Evolutionary conservation across 2,329 filamentous ascomycete species (phyloP).

Genomic region (Botrytis squamosa): DNA sequence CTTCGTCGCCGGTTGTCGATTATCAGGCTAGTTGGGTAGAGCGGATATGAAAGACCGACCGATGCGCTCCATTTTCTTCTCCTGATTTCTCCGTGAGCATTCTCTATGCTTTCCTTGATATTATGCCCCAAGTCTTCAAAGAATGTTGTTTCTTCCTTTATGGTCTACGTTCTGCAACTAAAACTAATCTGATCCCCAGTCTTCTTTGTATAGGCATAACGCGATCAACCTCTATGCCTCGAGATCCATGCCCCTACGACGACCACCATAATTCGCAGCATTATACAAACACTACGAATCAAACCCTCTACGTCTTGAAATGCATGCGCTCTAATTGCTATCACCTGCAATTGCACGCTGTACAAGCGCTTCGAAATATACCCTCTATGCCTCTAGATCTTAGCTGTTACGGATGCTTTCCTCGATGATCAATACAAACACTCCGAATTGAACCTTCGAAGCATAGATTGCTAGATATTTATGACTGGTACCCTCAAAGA

Average conservation of each 20-base stretch:
- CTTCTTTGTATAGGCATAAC: neutral
- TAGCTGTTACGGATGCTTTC: too few species aligned
- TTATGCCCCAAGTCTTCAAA: too few species aligned
- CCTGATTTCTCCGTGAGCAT: too few species aligned
- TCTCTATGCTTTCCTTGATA: neutral
- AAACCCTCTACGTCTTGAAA: neutral
- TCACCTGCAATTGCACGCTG: neutral
- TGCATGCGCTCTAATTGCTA: neutral
- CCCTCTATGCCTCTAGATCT: neutral
- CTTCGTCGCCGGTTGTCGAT: neutral
- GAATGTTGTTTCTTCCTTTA: neutral
- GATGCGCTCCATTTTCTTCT: neutral
- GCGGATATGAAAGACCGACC: too few species aligned
- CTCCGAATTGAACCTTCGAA: too few species aligned
- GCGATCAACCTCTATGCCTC: neutral
- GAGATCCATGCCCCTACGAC: neutral
- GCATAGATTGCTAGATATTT: accelerated
- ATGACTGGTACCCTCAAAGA: neutral
- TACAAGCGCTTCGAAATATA: neutral
- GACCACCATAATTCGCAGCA: neutral
- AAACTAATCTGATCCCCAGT: neutral
- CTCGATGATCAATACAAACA: too few species aligned
- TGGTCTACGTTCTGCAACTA: neutral
- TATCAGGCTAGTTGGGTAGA: neutral
- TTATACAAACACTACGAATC: too few species aligned